Conservation (phyloP, 768 basidiomycete species). For the Dioszegia aurantiaca region DNA sequence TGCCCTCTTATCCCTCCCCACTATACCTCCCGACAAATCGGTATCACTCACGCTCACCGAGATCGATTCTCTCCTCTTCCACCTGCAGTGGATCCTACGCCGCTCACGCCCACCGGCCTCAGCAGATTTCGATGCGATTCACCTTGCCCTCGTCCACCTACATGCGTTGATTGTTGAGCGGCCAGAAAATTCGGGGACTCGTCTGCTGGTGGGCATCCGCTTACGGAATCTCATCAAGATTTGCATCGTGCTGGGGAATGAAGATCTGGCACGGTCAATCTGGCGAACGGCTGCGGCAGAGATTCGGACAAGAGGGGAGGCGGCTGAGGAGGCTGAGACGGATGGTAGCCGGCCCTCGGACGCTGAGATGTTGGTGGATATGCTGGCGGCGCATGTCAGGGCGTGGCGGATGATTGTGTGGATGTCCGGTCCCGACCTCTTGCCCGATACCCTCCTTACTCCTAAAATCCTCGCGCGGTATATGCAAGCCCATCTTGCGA, state of each 20-base stretch:
- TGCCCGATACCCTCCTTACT: neutral
- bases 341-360: neutral
- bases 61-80: too few species aligned
- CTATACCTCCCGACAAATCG: too few species aligned
- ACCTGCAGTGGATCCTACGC: too few species aligned
- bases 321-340: neutral
- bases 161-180: too few species aligned
- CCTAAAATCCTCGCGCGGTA: neutral
- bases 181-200: too few species aligned
- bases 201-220: neutral
- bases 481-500: constrained; percentile 16
- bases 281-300: neutral
- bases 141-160: too few species aligned
- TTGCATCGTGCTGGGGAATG: constrained; percentile 5
- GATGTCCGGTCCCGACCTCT: neutral
- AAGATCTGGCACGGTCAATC: constrained; percentile 2
- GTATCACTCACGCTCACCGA: too few species aligned
- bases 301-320: neutral
- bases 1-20: too few species aligned
- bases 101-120: too few species aligned
- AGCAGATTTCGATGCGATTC: too few species aligned
- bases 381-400: constrained; percentile 5
- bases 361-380: neutral
- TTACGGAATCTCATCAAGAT: neutral
- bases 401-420: constrained; percentile 13